Percentiles rank a stretch among this genome's conserved stretches.
Conservation (phyloP, 441 rosid species). For the Capsella rubella region DNA sequence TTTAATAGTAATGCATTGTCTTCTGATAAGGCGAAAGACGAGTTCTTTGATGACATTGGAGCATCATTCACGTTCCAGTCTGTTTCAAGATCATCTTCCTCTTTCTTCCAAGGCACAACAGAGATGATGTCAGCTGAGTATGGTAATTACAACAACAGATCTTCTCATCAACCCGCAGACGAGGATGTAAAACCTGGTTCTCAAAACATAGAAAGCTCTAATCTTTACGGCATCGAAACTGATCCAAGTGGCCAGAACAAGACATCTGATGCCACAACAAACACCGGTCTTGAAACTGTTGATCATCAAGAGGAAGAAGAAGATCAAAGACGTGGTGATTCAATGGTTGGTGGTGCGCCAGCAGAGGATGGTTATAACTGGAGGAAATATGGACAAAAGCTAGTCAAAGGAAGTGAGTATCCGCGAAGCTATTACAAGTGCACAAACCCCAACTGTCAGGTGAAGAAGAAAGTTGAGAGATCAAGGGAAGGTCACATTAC, state of each 20-base stretch:
- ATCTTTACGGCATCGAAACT: constrained; percentile 44
- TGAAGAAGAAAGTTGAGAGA: constrained; percentile 77
- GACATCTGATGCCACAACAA: constrained; percentile 27
- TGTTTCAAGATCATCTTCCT: constrained; percentile 55
- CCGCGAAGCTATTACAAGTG: constrained; percentile 84
- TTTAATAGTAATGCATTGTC: constrained; percentile 44
- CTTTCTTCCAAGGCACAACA: constrained; percentile 58
- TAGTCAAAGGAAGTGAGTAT: constrained; percentile 76
- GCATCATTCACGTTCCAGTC: constrained; percentile 88
- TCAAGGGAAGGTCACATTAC: constrained; percentile 78
- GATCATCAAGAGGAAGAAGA: constrained; percentile 63
- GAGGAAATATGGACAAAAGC: constrained; percentile 81
- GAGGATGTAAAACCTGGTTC: constrained; percentile 51
- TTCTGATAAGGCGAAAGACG: constrained; percentile 62
- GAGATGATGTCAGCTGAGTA: constrained; percentile 69
- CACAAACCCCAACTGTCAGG: constrained; percentile 66
- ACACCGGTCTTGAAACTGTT: constrained; percentile 39
- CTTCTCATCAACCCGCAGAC: constrained; percentile 52
- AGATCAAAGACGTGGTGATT: constrained; percentile 73
- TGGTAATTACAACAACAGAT: constrained; percentile 47
- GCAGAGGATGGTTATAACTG: constrained; percentile 80
- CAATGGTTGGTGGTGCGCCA: constrained; percentile 60
- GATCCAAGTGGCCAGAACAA: constrained; percentile 52
- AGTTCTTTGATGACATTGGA: constrained; percentile 63
- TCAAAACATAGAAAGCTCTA: constrained; percentile 51